These are phyloP conservation scores for Nitzschia sp. DNA, from an alignment of 108 stramenopile species.

Conservation along the genomic window DNA sequence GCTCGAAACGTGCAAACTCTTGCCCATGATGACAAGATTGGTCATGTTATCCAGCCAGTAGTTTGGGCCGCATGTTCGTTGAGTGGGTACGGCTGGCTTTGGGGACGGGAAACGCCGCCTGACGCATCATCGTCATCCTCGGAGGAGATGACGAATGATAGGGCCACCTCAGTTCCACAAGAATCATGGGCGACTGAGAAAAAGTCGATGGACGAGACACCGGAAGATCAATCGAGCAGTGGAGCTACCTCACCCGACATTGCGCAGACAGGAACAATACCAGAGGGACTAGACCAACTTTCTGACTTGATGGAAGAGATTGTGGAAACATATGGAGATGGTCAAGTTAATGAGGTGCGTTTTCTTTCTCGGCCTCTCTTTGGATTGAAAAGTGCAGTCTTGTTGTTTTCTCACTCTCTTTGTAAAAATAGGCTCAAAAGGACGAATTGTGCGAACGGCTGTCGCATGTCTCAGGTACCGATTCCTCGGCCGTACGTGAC, in stretches of 20 bases:
- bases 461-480: neutral
- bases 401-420: neutral
- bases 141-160: too few relatives aligned
- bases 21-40: constrained; percentile 26
- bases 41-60: constrained; percentile 12
- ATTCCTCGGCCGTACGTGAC: neutral
- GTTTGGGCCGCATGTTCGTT: neutral
- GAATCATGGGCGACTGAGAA: too few relatives aligned
- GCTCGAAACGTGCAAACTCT: constrained; percentile 28
- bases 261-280: too few relatives aligned
- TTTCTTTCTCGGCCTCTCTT: too few relatives aligned
- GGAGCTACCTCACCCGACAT: too few relatives aligned
- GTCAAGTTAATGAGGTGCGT: neutral
- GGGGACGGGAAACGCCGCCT: constrained; percentile 1
- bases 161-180: too few relatives aligned
- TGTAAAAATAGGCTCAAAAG: neutral
- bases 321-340: neutral
- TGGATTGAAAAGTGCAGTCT: neutral
- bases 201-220: too few relatives aligned
- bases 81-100: constrained; percentile 31
- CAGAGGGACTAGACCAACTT: neutral
- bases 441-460: constrained; percentile 15
- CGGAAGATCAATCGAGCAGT: too few relatives aligned
- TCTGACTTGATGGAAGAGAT: constrained; percentile 6
- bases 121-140: too few relatives aligned